Evolutionary conservation across 2,329 filamentous ascomycete genomes (phyloP).

Genomic region (Ophiostoma tasmaniense): DNA sequence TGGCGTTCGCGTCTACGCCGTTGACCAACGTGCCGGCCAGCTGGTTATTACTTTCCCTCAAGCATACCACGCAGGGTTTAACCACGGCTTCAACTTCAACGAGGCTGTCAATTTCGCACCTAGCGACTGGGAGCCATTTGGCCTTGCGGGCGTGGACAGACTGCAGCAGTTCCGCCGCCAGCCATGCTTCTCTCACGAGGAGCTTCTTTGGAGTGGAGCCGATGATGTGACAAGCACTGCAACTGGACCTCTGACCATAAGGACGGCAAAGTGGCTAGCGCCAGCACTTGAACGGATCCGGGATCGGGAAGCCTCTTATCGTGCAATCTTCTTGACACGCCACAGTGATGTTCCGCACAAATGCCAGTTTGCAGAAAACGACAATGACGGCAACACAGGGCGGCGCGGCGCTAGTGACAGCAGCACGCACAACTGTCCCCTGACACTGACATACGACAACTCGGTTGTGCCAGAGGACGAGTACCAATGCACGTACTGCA

Average conservation of each 20-base stretch:
- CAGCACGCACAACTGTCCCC: slow-evolving; percentile 9
- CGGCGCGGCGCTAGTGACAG: neutral
- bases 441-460: slow-evolving; percentile 55
- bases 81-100: slow-evolving; percentile 98
- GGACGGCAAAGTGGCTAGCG: slow-evolving; percentile 89
- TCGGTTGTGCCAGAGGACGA: slow-evolving; percentile 80
- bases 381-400: slow-evolving; percentile 27
- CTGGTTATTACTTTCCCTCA: slow-evolving; percentile 96
- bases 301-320: slow-evolving; percentile 3
- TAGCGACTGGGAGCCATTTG: slow-evolving; percentile 87
- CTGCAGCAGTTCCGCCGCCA: slow-evolving; percentile 82
- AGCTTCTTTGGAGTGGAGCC: slow-evolving; percentile 83
- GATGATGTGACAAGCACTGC: slow-evolving; percentile 56
- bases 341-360: slow-evolving; percentile 39
- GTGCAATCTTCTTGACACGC: slow-evolving; percentile 39
- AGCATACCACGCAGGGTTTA: slow-evolving; percentile 96
- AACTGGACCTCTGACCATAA: slow-evolving; percentile 54
- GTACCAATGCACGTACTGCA: slow-evolving; percentile 86
- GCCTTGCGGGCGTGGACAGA: slow-evolving; percentile 75
- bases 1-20: slow-evolving; percentile 82
- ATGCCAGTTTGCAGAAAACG: slow-evolving; percentile 39
- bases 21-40: slow-evolving; percentile 94
- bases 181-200: slow-evolving; percentile 95
- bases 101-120: slow-evolving; percentile 98
- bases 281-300: slow-evolving; percentile 71